Evolutionary conservation across 768 basidiomycete genomes (phyloP), one percentile per base, ranked within the genome.

Genomic region (Boletus fagicola): DNA sequence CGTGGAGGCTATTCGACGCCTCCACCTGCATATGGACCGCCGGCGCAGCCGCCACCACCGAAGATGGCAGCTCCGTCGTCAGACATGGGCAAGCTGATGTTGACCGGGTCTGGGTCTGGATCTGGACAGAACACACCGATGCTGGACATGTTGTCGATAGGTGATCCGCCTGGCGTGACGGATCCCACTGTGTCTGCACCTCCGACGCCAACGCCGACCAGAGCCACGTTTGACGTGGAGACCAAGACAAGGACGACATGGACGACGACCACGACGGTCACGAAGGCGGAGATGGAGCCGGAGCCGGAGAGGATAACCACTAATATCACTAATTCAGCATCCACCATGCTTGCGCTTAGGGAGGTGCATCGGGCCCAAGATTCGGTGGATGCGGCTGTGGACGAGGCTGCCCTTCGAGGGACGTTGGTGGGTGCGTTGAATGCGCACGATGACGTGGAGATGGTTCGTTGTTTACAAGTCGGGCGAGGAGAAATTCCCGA

Each of bases 351-450:
- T 22, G 66, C 57, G 5, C 62, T 68, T 42, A 44, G 20, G 16
- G 59, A 67, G 30, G 44, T 70, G 10, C 68, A 61, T 30, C 56
- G n/a, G 7, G 68, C 50, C 11, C 67, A 68, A 53, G 68, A 68
- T 24, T 53, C 59, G 20, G 54, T 58, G 18, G 68, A 68, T 39
- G 56, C 65, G 4, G 65, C 63, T 33, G 65, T 33, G 7, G 67
- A 68, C 20, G 64, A 59, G 51, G 68, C 53, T 20, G 49, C 68
- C 6, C 68, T 70, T 46, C 68, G 49, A 20, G 60, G 65, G 18
- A 50, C 56, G 18, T 47, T 68, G 43, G 52, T 12, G 13, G 59
- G 59, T 7, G 67, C 62, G 1, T 35, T 68, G 44, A n/a, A 53
- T 13, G 50, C 55, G 1, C 40, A 43, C 8, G 65, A 50, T 46